Conservation (phyloP, 192 early-diverging fungal genomes). For the Coemansia sp. region DNA sequence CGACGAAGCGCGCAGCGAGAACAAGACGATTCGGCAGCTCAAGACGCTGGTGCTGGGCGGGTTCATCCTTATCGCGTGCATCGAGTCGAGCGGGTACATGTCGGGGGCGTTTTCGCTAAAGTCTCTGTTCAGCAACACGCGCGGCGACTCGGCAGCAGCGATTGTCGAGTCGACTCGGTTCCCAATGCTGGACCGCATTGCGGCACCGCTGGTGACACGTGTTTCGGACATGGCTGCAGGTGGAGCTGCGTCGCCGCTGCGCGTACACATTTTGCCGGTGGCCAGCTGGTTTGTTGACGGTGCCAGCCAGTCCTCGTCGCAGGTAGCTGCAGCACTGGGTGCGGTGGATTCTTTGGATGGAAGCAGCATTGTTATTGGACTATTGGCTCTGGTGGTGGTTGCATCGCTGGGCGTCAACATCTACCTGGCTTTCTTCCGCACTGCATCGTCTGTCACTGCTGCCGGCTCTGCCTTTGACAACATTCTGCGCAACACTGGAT, state of each 20-base stretch:
- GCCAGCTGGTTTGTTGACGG: slow-evolving; percentile 25
- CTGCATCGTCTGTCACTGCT: background rate
- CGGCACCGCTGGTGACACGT: slow-evolving; percentile 31
- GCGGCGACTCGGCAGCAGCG: slow-evolving; percentile 8
- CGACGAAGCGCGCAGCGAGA: slow-evolving; percentile 52
- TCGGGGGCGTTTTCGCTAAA: slow-evolving; percentile 45
- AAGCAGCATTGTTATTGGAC: slow-evolving; percentile 39
- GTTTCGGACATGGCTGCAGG: slow-evolving; percentile 13
- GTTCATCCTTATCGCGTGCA: slow-evolving; percentile 43
- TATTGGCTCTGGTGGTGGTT: slow-evolving; percentile 38
- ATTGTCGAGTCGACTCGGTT: slow-evolving; percentile 35
- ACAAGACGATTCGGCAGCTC: slow-evolving; percentile 49
- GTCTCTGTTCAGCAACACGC: slow-evolving; percentile 27
- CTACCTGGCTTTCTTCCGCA: slow-evolving; percentile 36
- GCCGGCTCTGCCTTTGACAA: slow-evolving; percentile 21
- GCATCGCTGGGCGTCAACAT: slow-evolving; percentile 50
- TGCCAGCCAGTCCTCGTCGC: background rate
- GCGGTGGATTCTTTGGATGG: slow-evolving; percentile 22
- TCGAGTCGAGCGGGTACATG: slow-evolving; percentile 50
- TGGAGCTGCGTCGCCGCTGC: slow-evolving; percentile 11
- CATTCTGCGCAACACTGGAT: slow-evolving; percentile 17
- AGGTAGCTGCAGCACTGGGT: background rate
- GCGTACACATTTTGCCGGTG: slow-evolving; percentile 39
- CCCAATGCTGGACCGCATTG: slow-evolving; percentile 37
- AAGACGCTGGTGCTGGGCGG: slow-evolving; percentile 52